These are phyloP conservation scores for Iberis pinnata DNA, from an alignment of 345 rosid genomes.

Conservation along the genomic window DNA sequence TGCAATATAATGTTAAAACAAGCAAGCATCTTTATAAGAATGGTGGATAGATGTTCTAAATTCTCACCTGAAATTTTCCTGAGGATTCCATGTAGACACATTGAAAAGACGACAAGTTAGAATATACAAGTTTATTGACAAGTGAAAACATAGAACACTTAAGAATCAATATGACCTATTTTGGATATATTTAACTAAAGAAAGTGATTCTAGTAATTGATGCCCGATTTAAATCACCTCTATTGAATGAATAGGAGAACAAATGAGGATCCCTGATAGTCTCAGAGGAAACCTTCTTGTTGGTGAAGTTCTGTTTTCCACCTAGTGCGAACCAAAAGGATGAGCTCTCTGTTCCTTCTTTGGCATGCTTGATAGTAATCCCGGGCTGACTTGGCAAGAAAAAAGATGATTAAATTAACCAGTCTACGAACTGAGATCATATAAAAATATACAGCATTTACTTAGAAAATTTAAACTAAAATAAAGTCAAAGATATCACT, in stretches of 20 bases:
- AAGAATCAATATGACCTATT: neutral
- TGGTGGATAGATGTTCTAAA: constrained; percentile 10
- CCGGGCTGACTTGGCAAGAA: constrained; percentile 64
- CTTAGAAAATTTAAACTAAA: constrained; percentile 6
- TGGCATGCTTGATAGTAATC: constrained; percentile 75
- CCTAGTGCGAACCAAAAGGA: constrained; percentile 97
- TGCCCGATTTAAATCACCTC: constrained; percentile 37
- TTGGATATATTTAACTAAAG: no score
- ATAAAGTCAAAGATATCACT: neutral
- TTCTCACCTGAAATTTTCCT: constrained; percentile 95
- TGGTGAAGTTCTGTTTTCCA: constrained; percentile 84
- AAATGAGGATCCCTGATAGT: constrained; percentile 78
- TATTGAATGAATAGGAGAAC: constrained; percentile 58
- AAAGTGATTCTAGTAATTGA: no score
- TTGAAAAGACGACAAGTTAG: constrained; percentile 25
- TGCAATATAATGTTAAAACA: constrained; percentile 26
- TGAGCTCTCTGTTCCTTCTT: constrained; percentile 96
- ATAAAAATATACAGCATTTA: neutral
- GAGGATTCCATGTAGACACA: constrained; percentile 32
- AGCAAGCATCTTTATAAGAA: constrained; percentile 12
- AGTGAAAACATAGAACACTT: neutral
- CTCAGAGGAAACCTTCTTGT: constrained; percentile 60
- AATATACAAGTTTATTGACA: neutral
- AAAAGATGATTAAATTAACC: constrained; percentile 11
- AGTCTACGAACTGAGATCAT: neutral